Percentiles rank a stretch among this genome's conserved stretches.
These are phyloP conservation scores for Echinochloa phyllopogon DNA, from an alignment of 176 grass and related monocot genomes.

Conservation along the genomic window DNA sequence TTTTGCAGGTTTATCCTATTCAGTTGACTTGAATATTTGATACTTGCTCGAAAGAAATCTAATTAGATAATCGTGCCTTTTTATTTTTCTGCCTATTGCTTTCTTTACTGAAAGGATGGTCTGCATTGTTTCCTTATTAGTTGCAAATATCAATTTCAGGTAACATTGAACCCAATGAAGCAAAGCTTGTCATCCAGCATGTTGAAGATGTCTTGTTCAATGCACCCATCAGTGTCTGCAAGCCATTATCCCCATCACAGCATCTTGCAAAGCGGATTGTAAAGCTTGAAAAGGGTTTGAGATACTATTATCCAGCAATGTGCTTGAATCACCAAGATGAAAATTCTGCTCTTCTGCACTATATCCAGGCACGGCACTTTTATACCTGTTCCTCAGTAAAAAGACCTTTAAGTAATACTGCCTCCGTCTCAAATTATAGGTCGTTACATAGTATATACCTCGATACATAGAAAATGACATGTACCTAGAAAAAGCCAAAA, in stretches of 20 bases:
- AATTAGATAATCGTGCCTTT: background rate
- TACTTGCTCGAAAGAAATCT: constrained; percentile 22
- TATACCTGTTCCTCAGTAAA: constrained; percentile 9
- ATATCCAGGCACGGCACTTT: constrained; percentile 76
- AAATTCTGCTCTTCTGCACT: constrained; percentile 90
- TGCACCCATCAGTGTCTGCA: constrained; percentile 52
- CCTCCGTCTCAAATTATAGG: too few species aligned
- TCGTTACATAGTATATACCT: too few species aligned
- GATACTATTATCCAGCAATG: constrained; percentile 66
- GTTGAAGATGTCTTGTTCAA: constrained; percentile 78
- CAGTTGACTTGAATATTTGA: constrained; percentile 24
- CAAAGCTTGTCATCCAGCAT: constrained; percentile 62
- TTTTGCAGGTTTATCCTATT: constrained; percentile 67
- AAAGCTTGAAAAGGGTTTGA: constrained; percentile 88
- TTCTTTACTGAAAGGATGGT: constrained; percentile 29
- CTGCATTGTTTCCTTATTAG: background rate
- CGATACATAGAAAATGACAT: too few species aligned
- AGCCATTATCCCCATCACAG: constrained; percentile 77
- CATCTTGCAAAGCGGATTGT: constrained; percentile 89
- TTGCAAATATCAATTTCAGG: constrained; percentile 53
- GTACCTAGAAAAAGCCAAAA: too few species aligned
- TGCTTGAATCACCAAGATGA: constrained; percentile 78
- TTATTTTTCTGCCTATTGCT: background rate
- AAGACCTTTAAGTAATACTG: background rate
- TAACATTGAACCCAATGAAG: constrained; percentile 82